Percentiles rank a stretch among this genome's conserved stretches.
These are phyloP conservation scores for Clonostachys chloroleuca DNA, from an alignment of 2,329 filamentous ascomycete genomes.

Conservation along the genomic window DNA sequence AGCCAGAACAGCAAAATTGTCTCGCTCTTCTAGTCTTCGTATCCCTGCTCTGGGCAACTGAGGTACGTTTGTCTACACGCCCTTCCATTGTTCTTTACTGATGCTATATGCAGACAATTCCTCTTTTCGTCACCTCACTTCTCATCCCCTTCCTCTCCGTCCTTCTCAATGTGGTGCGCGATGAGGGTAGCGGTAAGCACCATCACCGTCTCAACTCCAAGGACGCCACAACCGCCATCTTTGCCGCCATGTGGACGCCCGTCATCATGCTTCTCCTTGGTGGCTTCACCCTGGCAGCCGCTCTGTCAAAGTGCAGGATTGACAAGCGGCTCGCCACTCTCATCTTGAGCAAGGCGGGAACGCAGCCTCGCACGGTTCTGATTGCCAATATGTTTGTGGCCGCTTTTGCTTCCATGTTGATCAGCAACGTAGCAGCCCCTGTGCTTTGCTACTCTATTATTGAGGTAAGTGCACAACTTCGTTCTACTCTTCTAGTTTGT, in stretches of 20 bases:
- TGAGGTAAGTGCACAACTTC: conserved; percentile 51
- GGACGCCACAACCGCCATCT: conserved; percentile 77
- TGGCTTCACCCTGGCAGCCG: conserved; percentile 93
- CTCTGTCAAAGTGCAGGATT: conserved; percentile 94
- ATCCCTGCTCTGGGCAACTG: conserved; percentile 92
- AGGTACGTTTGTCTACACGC: conserved; percentile 49
- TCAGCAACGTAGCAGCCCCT: conserved; percentile 95
- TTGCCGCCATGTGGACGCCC: conserved; percentile 97
- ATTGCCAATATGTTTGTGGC: conserved; percentile 99
- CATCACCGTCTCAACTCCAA: conserved; percentile 72
- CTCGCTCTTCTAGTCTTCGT: conserved; percentile 91
- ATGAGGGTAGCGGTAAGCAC: conserved; percentile 54
- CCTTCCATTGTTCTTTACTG: background rate
- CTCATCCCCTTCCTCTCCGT: conserved; percentile 92
- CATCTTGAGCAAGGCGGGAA: conserved; percentile 93
- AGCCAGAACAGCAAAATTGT: conserved; percentile 91
- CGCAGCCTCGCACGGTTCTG: conserved; percentile 80
- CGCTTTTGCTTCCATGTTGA: conserved; percentile 97
- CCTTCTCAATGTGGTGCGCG: conserved; percentile 76
- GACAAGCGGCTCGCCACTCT: conserved; percentile 97
- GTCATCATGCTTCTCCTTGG: conserved; percentile 98
- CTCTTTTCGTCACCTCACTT: conserved; percentile 92
- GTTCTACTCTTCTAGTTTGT: too few species aligned
- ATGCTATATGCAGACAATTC: conserved; percentile 65
- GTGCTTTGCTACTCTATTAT: conserved; percentile 98